phyloP scores from a whole-genome alignment of 352 stramenopile species.

The Phytopythium chamaehyphon region DNA sequence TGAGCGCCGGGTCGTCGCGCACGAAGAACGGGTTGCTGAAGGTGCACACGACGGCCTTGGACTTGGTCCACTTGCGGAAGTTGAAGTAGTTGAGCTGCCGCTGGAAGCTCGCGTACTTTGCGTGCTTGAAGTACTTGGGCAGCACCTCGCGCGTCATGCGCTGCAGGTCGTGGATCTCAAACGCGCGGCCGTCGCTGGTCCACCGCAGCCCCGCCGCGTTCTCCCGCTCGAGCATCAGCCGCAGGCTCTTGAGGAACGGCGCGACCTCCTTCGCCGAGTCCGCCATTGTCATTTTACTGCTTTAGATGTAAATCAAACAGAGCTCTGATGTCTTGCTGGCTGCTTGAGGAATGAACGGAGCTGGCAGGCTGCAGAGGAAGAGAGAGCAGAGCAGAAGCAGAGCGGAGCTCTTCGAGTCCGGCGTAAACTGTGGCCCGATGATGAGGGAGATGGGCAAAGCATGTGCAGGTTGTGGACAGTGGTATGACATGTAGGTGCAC shows the following conservation, averaged over 20 bases:
- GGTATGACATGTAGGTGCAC: too few relatives aligned
- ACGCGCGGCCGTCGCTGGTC: conserved; percentile 48
- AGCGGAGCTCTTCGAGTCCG: background rate
- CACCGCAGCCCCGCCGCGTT: conserved; percentile 47
- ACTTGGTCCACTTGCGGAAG: conserved; percentile 86
- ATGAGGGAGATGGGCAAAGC: too few relatives aligned
- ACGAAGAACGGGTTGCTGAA: conserved; percentile 73
- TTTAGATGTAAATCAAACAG: too few relatives aligned
- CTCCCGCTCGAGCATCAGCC: conserved; percentile 54
- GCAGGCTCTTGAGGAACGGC: conserved; percentile 55
- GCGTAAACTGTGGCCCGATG: background rate
- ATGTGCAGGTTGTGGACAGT: too few relatives aligned
- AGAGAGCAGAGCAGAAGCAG: too few relatives aligned
- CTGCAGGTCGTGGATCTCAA: conserved; percentile 70
- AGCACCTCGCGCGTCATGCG: conserved; percentile 78
- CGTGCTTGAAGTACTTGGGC: conserved; percentile 90
- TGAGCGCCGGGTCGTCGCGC: conserved; percentile 53
- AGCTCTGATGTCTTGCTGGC: too few relatives aligned
- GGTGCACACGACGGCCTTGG: conserved; percentile 61
- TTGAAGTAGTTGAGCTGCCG: conserved; percentile 91
- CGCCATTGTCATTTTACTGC: too few relatives aligned
- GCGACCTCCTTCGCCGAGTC: conserved; percentile 42
- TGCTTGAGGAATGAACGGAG: too few relatives aligned
- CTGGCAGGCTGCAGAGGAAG: too few relatives aligned
- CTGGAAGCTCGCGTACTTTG: conserved; percentile 88